Conservation (phyloP, 192 early-diverging fungal genomes). For the Gigaspora rosea region DNA sequence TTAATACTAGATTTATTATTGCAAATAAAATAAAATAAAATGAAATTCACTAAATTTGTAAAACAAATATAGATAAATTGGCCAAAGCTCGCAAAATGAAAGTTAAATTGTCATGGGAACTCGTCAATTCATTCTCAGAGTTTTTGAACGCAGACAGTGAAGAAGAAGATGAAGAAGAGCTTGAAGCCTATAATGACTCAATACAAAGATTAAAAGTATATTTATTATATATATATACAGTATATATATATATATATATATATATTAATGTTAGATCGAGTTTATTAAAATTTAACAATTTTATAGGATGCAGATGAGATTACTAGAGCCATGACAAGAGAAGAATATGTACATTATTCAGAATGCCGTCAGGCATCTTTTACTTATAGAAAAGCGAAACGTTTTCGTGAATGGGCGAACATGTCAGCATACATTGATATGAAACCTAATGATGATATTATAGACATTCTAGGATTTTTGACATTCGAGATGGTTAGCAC, state of each 20-base stretch:
- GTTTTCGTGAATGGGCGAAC: constrained; percentile 94
- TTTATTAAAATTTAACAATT: not conserved
- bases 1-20: not conserved
- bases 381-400: constrained; percentile 89
- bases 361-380: constrained; percentile 98
- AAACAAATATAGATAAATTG: constrained; percentile 42
- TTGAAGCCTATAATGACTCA: constrained; percentile 88
- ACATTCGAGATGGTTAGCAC: constrained; percentile 93
- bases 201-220: constrained; percentile 72
- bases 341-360: constrained; percentile 99
- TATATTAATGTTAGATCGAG: not conserved
- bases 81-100: constrained; percentile 50
- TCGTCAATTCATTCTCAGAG: constrained; percentile 77
- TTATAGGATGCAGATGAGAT: constrained; percentile 84
- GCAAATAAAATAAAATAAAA: not conserved
- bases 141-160: constrained; percentile 77
- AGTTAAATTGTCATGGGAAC: constrained; percentile 93
- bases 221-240: not conserved
- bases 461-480: constrained; percentile 96
- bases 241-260: too few species aligned
- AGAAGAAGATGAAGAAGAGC: constrained; percentile 88
- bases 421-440: constrained; percentile 88
- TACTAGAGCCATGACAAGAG: constrained; percentile 92
- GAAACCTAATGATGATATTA: constrained; percentile 90
- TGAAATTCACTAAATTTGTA: not conserved